Conservation (phyloP, 179 eudicot species). For the Pouteria campechiana region DNA sequence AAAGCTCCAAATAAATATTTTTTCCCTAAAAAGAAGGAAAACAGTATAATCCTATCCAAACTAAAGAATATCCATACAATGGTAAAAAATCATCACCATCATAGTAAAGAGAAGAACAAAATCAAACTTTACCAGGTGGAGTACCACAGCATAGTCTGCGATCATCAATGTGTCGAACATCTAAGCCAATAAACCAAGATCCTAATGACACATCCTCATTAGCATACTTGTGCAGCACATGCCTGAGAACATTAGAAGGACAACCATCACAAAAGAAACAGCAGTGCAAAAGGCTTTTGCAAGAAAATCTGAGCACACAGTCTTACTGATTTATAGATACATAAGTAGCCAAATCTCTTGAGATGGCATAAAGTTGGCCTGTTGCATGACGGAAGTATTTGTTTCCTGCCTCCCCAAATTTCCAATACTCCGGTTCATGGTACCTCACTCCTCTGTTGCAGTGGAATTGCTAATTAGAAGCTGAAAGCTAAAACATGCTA, state of each 20-base stretch:
- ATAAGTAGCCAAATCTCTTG: slow-evolving; percentile 75
- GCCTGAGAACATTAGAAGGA: slow-evolving; percentile 29
- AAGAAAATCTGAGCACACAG: slow-evolving; percentile 10
- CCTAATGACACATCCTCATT: slow-evolving; percentile 96
- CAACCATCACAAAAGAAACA: not conserved
- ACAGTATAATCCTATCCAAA: no score
- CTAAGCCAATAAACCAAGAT: slow-evolving; percentile 93
- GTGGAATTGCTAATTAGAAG: slow-evolving; percentile 1
- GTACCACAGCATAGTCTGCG: slow-evolving; percentile 93
- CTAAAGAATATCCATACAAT: no score
- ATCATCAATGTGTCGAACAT: slow-evolving; percentile 91
- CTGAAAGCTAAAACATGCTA: slow-evolving; percentile 1
- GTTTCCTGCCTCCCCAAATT: slow-evolving; percentile 85
- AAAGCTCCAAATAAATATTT: no score
- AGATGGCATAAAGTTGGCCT: slow-evolving; percentile 85
- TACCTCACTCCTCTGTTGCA: slow-evolving; percentile 80
- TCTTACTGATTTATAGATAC: slow-evolving; percentile 76
- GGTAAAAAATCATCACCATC: no score
- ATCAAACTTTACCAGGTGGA: slow-evolving; percentile 65
- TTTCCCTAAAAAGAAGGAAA: no score
- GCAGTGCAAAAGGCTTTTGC: not conserved
- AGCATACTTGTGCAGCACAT: slow-evolving; percentile 76
- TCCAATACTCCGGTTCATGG: slow-evolving; percentile 95
- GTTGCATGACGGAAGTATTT: slow-evolving; percentile 94
- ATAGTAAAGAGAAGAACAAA: not conserved